Conservation (phyloP, 1,139 yeast species). For the Chernovozyma sophiae-reginae region DNA sequence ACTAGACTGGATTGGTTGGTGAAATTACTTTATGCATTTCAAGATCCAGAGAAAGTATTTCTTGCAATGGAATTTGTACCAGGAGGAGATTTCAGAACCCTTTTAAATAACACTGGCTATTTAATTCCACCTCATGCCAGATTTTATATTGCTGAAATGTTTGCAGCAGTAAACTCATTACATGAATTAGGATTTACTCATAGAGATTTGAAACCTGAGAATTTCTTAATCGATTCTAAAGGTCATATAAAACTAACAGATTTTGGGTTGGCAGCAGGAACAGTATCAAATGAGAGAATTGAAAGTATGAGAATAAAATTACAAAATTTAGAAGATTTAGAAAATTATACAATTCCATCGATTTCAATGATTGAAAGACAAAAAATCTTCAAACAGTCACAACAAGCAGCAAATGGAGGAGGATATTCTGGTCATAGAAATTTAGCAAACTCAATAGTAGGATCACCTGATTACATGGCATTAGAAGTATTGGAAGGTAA, state of each 20-base stretch:
- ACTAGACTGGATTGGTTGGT: slow-evolving; percentile 97
- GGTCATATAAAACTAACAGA: slow-evolving; percentile 97
- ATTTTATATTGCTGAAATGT: slow-evolving; percentile 94
- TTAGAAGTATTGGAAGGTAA: slow-evolving; percentile 93
- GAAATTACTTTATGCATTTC: slow-evolving; percentile 89
- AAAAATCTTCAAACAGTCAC: slow-evolving; percentile 70
- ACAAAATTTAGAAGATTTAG: slow-evolving; percentile 71
- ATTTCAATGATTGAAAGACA: slow-evolving; percentile 85
- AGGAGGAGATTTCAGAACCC: slow-evolving; percentile 96
- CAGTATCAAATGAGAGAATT: slow-evolving; percentile 87
- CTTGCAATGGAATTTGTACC: slow-evolving; percentile 99
- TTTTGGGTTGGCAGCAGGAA: slow-evolving; percentile 96
- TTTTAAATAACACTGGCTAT: slow-evolving; percentile 88
- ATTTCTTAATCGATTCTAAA: slow-evolving; percentile 85
- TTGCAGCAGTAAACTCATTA: slow-evolving; percentile 85
- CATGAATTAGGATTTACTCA: slow-evolving; percentile 96
- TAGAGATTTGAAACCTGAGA: slow-evolving; percentile 96
- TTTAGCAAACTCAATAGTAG: slow-evolving; percentile 93
- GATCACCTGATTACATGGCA: slow-evolving; percentile 99
- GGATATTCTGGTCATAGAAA: slow-evolving; percentile 39
- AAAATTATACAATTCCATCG: slow-evolving; percentile 66
- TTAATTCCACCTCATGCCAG: slow-evolving; percentile 93
- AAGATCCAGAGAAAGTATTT: slow-evolving; percentile 84
- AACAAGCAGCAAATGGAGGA: slow-evolving; percentile 39
- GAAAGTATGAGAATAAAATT: slow-evolving; percentile 88